Evolutionary conservation across 1,284 basidiomycete genomes (phyloP).

Genomic region (Rhodotorula sp.): DNA sequence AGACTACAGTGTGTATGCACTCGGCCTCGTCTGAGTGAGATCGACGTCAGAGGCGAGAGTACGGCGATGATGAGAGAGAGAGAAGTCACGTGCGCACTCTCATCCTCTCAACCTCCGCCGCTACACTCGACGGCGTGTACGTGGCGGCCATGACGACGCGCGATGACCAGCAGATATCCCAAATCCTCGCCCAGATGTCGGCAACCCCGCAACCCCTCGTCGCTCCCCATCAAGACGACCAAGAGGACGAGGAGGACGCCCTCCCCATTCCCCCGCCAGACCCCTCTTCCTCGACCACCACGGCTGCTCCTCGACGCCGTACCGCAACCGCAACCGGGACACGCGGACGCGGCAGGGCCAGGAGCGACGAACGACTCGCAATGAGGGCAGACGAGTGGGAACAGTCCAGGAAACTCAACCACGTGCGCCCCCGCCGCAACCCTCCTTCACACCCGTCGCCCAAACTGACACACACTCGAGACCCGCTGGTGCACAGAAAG

Average conservation of each 20-base stretch:
- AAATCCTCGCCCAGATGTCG: conserved; percentile 12
- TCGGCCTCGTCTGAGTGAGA: too few species aligned
- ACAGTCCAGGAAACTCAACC: conserved; percentile 8
- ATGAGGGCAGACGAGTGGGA: conserved; percentile 15
- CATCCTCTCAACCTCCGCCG: too few species aligned
- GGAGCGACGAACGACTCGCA: conserved; percentile 8
- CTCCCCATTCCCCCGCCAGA: neutral
- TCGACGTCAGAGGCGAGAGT: too few species aligned
- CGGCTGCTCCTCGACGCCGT: neutral
- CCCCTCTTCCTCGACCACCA: too few species aligned
- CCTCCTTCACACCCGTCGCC: too few species aligned
- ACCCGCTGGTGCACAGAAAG: neutral
- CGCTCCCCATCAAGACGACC: neutral
- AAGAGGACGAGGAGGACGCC: neutral
- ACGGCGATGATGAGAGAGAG: too few species aligned
- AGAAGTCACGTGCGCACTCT: neutral
- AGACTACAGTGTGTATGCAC: too few species aligned
- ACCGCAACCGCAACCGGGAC: neutral
- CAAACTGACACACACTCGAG: too few species aligned
- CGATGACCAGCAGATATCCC: conserved; percentile 11
- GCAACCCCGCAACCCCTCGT: neutral
- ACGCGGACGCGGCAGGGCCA: neutral
- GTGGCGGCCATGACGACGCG: neutral
- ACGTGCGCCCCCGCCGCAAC: neutral
- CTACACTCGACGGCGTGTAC: too few species aligned